These are phyloP conservation scores for Pneumocystis sp. DNA, from an alignment of 1,139 yeast genomes.

Conservation along the genomic window DNA sequence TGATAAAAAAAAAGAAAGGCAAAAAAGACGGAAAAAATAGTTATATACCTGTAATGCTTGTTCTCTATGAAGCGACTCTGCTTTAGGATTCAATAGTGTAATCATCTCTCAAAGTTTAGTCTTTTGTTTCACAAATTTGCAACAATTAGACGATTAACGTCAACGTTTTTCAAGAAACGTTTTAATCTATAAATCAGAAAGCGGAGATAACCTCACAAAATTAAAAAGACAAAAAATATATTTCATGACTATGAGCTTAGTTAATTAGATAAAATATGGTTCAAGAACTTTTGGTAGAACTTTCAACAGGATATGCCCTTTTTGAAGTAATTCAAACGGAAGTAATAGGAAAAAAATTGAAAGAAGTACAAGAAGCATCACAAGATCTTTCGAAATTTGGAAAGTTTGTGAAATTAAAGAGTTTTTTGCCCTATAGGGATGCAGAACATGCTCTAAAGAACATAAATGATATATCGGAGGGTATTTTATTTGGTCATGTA, in stretches of 20 bases:
- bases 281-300: constrained; percentile 91
- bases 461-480: constrained; percentile 95
- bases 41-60: constrained; percentile 52
- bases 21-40: not conserved
- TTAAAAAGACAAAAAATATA: not conserved
- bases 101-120: not conserved
- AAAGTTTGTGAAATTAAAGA: constrained; percentile 80
- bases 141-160: not conserved
- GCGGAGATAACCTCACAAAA: not conserved
- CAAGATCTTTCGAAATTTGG: constrained; percentile 79
- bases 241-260: not conserved
- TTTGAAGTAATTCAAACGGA: constrained; percentile 83
- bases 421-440: constrained; percentile 86
- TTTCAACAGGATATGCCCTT: constrained; percentile 96
- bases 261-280: constrained; percentile 23
- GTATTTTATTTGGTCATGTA: constrained; percentile 22
- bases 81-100: constrained; percentile 84
- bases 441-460: constrained; percentile 98
- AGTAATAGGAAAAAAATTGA: constrained; percentile 76
- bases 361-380: constrained; percentile 88
- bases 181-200: not conserved
- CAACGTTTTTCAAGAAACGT: not conserved
- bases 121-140: not conserved
- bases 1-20: not conserved
- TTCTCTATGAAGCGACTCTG: constrained; percentile 83